Conservation (phyloP, 495 filamentous ascomycete species). For the Lophium mytilinum region DNA sequence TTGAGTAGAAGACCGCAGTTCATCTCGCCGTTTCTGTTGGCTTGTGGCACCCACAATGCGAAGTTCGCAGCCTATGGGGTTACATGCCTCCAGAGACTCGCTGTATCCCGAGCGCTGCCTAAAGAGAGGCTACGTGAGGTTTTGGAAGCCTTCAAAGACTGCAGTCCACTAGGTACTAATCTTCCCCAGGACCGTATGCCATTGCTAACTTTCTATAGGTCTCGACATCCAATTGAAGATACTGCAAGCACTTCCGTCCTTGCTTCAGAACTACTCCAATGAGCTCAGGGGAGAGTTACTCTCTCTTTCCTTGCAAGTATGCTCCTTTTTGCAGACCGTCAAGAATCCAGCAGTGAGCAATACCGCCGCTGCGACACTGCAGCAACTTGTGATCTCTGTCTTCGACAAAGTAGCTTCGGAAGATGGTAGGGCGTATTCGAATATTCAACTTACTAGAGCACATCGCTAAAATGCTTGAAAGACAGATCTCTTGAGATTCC, state of each 20-base stretch:
- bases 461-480: conserved; percentile 10
- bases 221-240: conserved; percentile 95
- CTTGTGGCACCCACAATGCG: conserved; percentile 78
- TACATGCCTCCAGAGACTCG: conserved; percentile 79
- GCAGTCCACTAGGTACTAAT: conserved; percentile 51
- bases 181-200: not conserved
- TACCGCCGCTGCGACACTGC: conserved; percentile 87
- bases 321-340: conserved; percentile 77
- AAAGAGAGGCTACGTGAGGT: conserved; percentile 69
- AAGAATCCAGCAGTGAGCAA: conserved; percentile 90
- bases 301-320: conserved; percentile 75
- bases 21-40: conserved; percentile 84
- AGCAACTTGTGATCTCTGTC: conserved; percentile 83
- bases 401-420: conserved; percentile 85
- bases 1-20: conserved; percentile 73
- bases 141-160: conserved; percentile 77
- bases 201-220: conserved; percentile 36
- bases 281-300: conserved; percentile 75
- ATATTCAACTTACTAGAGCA: not conserved
- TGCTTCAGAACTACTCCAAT: conserved; percentile 82
- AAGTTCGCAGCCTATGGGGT: conserved; percentile 83
- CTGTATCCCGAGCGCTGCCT: conserved; percentile 70
- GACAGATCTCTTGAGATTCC: conserved; percentile 44
- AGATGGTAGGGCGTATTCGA: conserved; percentile 51
- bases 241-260: conserved; percentile 80